These are phyloP conservation scores for Tricholoma sp. DNA, from an alignment of 768 basidiomycete genomes.

Conservation along the genomic window DNA sequence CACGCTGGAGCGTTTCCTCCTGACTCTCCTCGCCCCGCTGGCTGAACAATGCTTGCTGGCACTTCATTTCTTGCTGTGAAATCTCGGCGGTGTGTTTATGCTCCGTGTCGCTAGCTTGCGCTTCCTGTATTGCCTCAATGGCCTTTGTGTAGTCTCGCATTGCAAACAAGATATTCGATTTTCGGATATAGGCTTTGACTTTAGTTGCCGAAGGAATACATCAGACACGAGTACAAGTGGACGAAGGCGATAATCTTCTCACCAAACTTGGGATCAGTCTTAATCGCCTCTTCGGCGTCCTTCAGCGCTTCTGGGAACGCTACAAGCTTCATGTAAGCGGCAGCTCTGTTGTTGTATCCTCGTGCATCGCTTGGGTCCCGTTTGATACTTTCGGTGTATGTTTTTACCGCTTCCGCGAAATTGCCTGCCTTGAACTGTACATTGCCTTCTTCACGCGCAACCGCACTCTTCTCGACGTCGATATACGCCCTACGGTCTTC, in stretches of 20 bases:
- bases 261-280: constrained; percentile 84
- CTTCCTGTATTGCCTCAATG: constrained; percentile 76
- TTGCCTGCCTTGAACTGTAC: constrained; percentile 86
- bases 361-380: constrained; percentile 85
- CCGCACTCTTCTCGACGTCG: constrained; percentile 76
- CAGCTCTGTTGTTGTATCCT: constrained; percentile 98
- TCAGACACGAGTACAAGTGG: neutral
- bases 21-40: constrained; percentile 84
- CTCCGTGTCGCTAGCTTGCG: constrained; percentile 73
- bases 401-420: constrained; percentile 87
- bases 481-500: constrained; percentile 80
- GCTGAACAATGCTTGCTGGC: constrained; percentile 70
- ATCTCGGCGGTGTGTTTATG: constrained; percentile 84
- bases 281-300: constrained; percentile 91
- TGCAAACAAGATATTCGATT: constrained; percentile 74
- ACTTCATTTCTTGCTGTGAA: constrained; percentile 71
- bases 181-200: constrained; percentile 97
- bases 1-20: constrained; percentile 87
- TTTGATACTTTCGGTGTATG: constrained; percentile 95
- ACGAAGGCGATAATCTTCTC: constrained; percentile 16
- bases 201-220: constrained; percentile 2
- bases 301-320: constrained; percentile 95
- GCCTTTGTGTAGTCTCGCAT: constrained; percentile 94
- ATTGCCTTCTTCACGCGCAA: constrained; percentile 91
- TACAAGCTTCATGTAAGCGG: constrained; percentile 91